Base-by-base conservation (phyloP, 108 stramenopile genomes). In the Epithemia pelagica region DNA sequence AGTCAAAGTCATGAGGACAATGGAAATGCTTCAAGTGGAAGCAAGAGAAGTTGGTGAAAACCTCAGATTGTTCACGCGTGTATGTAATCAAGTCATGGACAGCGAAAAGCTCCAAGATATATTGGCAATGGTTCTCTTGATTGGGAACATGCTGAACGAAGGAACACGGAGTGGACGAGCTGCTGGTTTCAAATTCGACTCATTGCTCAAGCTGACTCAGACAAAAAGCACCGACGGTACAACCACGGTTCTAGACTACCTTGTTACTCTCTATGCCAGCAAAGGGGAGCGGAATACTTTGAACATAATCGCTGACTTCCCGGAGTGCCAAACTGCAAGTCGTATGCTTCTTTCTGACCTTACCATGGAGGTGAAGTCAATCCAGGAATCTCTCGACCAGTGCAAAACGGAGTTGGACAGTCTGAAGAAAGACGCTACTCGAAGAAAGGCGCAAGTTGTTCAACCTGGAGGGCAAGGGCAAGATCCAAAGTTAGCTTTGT, bases 141-240 rank as follows among this genome's bases (percentile, higher is more conserved):
- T 95, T 24, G 96, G 96, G 37, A 97, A 97, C 76, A 74, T 86
- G 27, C 87, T 97, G 91, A 97, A 95, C 67, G 82, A 91, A 56
- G 94, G 94, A n/a, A 86, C 87, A 22, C 74, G 78, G 8, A 78
- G 85, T 65, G 90, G 90, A 59, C 83, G 80, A 18, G 89, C 92
- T 21, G 83, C 76, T 32, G 98, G 96, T 2, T 96, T 97, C 82
- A 95, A 93, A 58, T 85, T 98, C 52, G 98, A 97, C 64, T 91
- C 90, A 32, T 77, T 98, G 31, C 71, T 95, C 1, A 85, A 89
- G 62, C 77, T 98, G 7, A 84, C 89, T 23, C 84, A 93, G 67
- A 97, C 96, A 32, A 98, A 98, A 71, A 92, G 94, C 22, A 67
- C 79, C 26, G 98, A 98, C 74, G 85, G 89, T 53, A 96, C 94